Evolutionary conservation across 2,329 filamentous ascomycete genomes (phyloP).

Genomic region (Diaporthe velutina): DNA sequence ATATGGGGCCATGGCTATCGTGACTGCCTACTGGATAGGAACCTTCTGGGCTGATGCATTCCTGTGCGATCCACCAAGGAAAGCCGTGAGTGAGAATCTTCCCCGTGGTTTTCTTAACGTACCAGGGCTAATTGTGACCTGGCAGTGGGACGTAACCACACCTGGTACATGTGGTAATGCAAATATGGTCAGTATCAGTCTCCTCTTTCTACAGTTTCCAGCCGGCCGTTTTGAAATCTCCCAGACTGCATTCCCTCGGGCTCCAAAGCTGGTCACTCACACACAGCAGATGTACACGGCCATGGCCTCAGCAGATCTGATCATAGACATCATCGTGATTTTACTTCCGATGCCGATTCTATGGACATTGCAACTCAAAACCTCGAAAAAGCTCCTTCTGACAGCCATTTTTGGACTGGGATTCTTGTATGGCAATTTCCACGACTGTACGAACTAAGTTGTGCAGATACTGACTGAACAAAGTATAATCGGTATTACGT

Average conservation of each 20-base stretch:
- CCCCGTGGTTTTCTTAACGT: neutral
- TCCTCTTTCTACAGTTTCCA: neutral
- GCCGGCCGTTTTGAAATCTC: neutral
- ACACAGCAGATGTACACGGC: conserved; percentile 10
- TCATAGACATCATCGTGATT: conserved; percentile 22
- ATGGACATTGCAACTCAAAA: conserved; percentile 3
- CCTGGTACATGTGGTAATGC: conserved; percentile 17
- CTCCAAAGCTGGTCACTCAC: neutral
- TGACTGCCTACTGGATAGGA: conserved; percentile 5
- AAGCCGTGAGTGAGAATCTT: neutral
- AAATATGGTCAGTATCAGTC: neutral
- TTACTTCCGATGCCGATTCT: conserved; percentile 22
- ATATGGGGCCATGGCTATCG: neutral
- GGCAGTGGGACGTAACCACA: neutral
- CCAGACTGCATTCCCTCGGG: neutral
- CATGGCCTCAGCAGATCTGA: conserved; percentile 22
- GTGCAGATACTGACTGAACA: neutral
- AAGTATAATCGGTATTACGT: conserved; percentile 11
- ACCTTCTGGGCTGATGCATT: conserved; percentile 18
- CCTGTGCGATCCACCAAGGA: conserved; percentile 9
- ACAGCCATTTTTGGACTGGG: conserved; percentile 20
- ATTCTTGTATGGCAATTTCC: neutral
- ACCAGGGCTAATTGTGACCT: neutral
- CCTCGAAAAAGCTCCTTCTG: conserved; percentile 1
- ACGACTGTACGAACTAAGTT: neutral